Conservation (phyloP, 2,329 filamentous ascomycete genomes). For the Orbilia oligospora region DNA sequence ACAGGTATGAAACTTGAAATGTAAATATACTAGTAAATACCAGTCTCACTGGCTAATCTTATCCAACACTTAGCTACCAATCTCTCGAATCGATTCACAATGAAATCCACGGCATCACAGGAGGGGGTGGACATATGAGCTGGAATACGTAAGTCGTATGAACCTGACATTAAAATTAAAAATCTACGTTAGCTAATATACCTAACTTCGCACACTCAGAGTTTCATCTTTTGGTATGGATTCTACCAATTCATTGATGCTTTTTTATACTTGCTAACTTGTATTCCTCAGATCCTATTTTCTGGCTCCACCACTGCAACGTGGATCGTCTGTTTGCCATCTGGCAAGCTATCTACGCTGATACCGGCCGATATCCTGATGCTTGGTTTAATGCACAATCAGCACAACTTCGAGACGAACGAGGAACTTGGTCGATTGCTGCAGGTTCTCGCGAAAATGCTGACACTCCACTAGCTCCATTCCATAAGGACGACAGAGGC, state of each 20-base stretch:
- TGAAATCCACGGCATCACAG: conserved; percentile 71
- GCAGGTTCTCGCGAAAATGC: conserved; percentile 47
- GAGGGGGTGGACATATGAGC: conserved; percentile 65
- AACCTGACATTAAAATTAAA: conserved; percentile 66
- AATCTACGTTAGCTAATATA: conserved; percentile 65
- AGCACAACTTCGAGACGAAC: conserved; percentile 43
- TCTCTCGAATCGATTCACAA: conserved; percentile 78
- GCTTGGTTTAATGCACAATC: conserved; percentile 40
- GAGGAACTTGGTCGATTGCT: conserved; percentile 51
- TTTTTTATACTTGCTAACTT: conserved; percentile 8
- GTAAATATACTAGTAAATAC: too few species aligned
- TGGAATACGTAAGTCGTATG: conserved; percentile 69
- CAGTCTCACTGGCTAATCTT: conserved; percentile 64
- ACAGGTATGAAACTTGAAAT: conserved; percentile 52
- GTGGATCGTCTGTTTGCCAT: conserved; percentile 74
- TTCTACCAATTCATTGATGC: neutral
- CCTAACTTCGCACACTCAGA: neutral
- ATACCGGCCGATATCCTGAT: conserved; percentile 27
- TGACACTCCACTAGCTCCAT: conserved; percentile 43
- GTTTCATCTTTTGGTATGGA: conserved; percentile 49
- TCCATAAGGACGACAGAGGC: conserved; percentile 40
- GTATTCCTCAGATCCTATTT: conserved; percentile 65
- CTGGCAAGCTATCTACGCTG: conserved; percentile 66
- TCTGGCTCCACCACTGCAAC: conserved; percentile 71
- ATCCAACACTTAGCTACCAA: conserved; percentile 64